Evolutionary conservation across 495 filamentous ascomycete species (phyloP).

Genomic region (Cercophora newfieldiana): DNA sequence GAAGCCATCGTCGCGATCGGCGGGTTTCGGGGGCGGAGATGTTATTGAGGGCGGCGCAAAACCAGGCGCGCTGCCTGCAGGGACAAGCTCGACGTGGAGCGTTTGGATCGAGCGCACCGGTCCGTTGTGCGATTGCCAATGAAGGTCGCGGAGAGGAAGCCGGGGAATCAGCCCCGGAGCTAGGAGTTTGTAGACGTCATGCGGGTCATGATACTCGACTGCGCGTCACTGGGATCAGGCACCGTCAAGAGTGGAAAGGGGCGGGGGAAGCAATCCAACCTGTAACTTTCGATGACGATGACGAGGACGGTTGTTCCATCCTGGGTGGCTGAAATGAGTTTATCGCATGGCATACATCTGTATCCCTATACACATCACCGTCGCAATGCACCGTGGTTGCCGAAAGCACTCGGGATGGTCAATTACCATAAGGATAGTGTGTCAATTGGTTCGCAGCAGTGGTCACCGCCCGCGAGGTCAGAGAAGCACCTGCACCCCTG

Average conservation of each 20-base stretch:
- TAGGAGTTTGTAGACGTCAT: constrained; percentile 78
- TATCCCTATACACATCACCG: not conserved
- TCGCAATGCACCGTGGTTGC: not conserved
- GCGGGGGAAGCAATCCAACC: constrained; percentile 41
- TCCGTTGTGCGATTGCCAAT: constrained; percentile 93
- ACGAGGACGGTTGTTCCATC: constrained; percentile 64
- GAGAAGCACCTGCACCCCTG: not conserved
- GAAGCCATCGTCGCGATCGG: constrained; percentile 55
- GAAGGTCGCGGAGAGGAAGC: constrained; percentile 86
- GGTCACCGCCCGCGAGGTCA: not conserved
- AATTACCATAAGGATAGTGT: not conserved
- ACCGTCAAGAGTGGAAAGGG: not conserved
- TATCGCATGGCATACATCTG: constrained; percentile 33
- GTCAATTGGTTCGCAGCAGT: constrained; percentile 2
- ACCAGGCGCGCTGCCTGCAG: constrained; percentile 42
- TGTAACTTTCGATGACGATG: constrained; percentile 73
- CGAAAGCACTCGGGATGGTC: not conserved
- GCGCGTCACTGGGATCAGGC: constrained; percentile 12
- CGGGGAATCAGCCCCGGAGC: constrained; percentile 72
- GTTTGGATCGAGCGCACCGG: constrained; percentile 90
- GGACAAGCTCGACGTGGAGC: constrained; percentile 83
- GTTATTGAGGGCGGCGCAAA: constrained; percentile 40
- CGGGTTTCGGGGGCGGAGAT: constrained; percentile 37
- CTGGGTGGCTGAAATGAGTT: constrained; percentile 37
- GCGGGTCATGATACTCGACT: constrained; percentile 85